Percentiles rank a stretch among this genome's conserved stretches.
Conservation (phyloP, 305 asterid genomes). For the Ilex paraguariensis region DNA sequence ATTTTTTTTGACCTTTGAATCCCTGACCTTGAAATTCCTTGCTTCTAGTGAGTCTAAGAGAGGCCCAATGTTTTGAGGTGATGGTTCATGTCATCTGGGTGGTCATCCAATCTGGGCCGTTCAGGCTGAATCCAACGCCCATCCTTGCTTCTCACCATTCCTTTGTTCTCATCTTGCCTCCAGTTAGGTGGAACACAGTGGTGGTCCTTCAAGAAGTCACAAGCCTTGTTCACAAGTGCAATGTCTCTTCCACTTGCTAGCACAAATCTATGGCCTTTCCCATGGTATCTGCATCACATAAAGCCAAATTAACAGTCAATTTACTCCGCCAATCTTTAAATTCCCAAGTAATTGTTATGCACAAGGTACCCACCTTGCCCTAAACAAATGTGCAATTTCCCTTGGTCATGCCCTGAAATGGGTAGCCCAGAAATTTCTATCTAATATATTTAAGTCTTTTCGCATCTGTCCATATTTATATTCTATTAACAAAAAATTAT, state of each 20-base stretch:
- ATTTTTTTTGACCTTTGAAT: too few relatives aligned
- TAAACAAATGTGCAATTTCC: too few relatives aligned
- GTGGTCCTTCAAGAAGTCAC: conserved; percentile 46
- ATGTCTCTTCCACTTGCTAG: conserved; percentile 36
- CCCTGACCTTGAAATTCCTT: too few relatives aligned
- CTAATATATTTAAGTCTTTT: too few relatives aligned
- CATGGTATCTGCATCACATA: conserved; percentile 38
- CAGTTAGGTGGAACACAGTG: conserved; percentile 42
- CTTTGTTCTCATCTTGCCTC: conserved; percentile 53
- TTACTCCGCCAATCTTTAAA: not conserved
- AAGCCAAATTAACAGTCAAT: not conserved
- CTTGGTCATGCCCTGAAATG: too few relatives aligned
- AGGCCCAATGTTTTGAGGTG: conserved; percentile 21
- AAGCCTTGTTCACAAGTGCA: conserved; percentile 45
- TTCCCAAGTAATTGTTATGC: not conserved
- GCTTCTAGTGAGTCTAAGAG: not conserved
- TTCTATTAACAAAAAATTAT: too few relatives aligned
- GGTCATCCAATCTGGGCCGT: conserved; percentile 29
- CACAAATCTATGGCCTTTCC: conserved; percentile 41
- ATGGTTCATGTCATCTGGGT: conserved; percentile 21
- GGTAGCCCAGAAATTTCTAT: too few relatives aligned
- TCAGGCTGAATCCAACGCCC: conserved; percentile 45
- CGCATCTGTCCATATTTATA: too few relatives aligned
- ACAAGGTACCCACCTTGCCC: not conserved
- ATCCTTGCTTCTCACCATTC: conserved; percentile 43